Base-by-base conservation (phyloP, 495 filamentous ascomycete genomes). In the Neurospora sp. region DNA sequence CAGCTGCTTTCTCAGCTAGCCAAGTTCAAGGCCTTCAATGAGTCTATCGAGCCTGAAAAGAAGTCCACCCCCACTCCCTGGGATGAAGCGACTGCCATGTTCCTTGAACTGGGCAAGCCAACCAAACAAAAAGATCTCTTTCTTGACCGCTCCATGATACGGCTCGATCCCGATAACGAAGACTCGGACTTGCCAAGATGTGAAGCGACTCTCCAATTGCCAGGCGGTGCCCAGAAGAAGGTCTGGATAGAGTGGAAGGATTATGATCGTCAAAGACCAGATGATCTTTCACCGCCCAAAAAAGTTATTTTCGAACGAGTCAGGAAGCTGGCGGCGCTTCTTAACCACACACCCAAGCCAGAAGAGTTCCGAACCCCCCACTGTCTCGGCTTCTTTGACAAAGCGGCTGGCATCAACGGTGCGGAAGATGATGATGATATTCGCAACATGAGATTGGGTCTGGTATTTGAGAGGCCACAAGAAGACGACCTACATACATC, bases 161-260 rank as follows among this genome's bases (percentile, higher is more conserved):
- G 77, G 40, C 73, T 83, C 18, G 78, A 77, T 40, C 71, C 76
- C 8, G 73, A 44, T 9, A 76, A 65, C 22, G 78, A 79, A 70
- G 78, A 81, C 69, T 70, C 74, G 4, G 81, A 82, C 38, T 68
- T 75, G 16, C 74, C 81, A 1, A 76, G 83, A 8, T 82, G 80
- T 70, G 83, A 82, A 65, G 83, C 82, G 12, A 59, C 73, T 9
- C 78, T 83, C 22, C 73, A 48, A 1, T 44, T 78, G 14, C 75
- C 78, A 8, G 78, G 72, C 27, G 77, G 79, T 39, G 27, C 12
- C 1, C 70, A 37, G 20, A 81, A 80, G 69, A 78, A 77, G 44
- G 83, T 85, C 3, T 85, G 83, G 83, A 76, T 85, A 7, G 83
- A 85, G 72, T 85, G 83, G 83, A 85, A 84, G 74, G 83, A 84